Conservation (phyloP, 1,139 yeast genomes). For the Eremothecium coryli region DNA sequence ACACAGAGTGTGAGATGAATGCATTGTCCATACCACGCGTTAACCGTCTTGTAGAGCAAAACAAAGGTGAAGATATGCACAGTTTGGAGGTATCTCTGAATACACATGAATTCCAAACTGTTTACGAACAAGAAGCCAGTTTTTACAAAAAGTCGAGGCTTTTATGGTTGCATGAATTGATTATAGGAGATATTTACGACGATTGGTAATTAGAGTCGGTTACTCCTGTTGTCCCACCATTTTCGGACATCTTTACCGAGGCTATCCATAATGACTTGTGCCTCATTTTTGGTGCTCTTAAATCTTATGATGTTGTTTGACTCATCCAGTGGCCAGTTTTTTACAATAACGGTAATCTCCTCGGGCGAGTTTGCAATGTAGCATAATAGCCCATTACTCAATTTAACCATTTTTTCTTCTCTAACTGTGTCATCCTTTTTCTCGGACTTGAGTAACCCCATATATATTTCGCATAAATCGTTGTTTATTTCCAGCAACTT, state of each 20-base stretch:
- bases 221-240: conserved; percentile 20
- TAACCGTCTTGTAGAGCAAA: neutral
- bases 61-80: neutral
- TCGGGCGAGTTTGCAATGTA: conserved; percentile 18
- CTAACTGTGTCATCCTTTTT: conserved; percentile 9
- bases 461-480: conserved; percentile 15
- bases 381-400: conserved; percentile 28
- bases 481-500: conserved; percentile 22
- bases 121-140: neutral
- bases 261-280: conserved; percentile 14
- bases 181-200: conserved; percentile 19
- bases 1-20: neutral
- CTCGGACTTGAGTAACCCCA: conserved; percentile 14
- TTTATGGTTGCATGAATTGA: conserved; percentile 15
- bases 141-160: neutral
- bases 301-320: conserved; percentile 4
- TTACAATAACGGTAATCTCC: conserved; percentile 17
- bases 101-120: neutral
- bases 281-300: conserved; percentile 3
- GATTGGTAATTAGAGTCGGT: conserved; percentile 7
- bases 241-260: conserved; percentile 19
- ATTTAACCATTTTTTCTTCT: conserved; percentile 24
- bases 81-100: neutral
- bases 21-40: neutral
- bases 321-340: conserved; percentile 24